Conservation (phyloP, 305 asterid species). For the Plantago rigida region DNA sequence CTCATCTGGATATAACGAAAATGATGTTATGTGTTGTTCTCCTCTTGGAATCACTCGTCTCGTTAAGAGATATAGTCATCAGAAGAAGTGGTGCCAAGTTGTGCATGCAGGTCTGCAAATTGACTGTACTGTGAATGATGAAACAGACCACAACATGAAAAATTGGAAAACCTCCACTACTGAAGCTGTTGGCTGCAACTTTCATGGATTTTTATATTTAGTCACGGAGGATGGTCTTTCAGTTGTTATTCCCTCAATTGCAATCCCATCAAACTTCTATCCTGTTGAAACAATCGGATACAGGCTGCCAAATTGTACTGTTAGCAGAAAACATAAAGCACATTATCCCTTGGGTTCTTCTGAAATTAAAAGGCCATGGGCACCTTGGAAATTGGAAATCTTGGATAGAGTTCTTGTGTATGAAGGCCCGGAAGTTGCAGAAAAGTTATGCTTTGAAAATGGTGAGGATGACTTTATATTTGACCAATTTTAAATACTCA, state of each 20-base stretch:
- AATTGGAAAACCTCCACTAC: conserved; percentile 43
- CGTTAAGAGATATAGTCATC: conserved; percentile 35
- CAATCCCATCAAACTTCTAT: conserved; percentile 50
- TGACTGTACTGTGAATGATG: conserved; percentile 47
- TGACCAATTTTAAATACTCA: conserved; percentile 15
- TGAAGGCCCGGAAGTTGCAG: conserved; percentile 83
- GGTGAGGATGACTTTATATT: conserved; percentile 41
- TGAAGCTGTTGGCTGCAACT: conserved; percentile 79
- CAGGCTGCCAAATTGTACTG: conserved; percentile 35
- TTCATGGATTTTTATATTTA: conserved; percentile 64
- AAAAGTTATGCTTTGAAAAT: conserved; percentile 68
- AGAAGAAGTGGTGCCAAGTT: conserved; percentile 45
- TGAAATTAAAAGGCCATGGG: conserved; percentile 37
- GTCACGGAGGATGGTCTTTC: conserved; percentile 67
- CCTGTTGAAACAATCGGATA: conserved; percentile 79
- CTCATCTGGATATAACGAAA: conserved; percentile 39
- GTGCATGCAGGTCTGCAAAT: conserved; percentile 53
- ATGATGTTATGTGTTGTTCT: conserved; percentile 65
- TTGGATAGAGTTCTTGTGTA: conserved; percentile 72
- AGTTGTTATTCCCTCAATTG: conserved; percentile 77
- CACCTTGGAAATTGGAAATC: conserved; percentile 84
- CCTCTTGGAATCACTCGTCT: conserved; percentile 85
- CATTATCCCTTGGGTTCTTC: conserved; percentile 38
- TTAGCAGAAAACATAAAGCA: conserved; percentile 29
- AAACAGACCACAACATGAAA: conserved; percentile 33